Conservation (phyloP, 2,329 filamentous ascomycete genomes). For the Aspergillus spinulosporus region DNA sequence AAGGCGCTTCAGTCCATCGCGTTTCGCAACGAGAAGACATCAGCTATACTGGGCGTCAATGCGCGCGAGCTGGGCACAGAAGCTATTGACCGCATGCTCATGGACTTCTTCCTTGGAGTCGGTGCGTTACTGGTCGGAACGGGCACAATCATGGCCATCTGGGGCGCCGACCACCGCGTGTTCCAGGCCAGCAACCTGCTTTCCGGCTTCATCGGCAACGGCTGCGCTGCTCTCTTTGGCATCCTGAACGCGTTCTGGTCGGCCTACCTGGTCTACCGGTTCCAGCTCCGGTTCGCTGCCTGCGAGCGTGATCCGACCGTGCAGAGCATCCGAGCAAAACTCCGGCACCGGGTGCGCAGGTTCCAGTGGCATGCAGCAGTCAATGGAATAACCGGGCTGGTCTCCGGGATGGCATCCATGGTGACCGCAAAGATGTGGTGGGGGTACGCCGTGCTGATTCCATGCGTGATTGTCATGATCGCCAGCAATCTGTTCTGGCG, state of each 20-base stretch:
- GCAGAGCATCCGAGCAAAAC: slow-evolving; percentile 23
- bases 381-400: slow-evolving; percentile 49
- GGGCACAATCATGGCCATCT: slow-evolving; percentile 58
- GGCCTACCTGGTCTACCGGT: slow-evolving; percentile 44
- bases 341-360: slow-evolving; percentile 42
- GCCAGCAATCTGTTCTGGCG: slow-evolving; percentile 55
- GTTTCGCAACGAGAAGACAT: slow-evolving; percentile 18
- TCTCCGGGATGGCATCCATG: slow-evolving; percentile 54
- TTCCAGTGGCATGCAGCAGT: slow-evolving; percentile 49
- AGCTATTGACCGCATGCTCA: slow-evolving; percentile 51
- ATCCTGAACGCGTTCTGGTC: slow-evolving; percentile 54
- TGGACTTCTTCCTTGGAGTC: slow-evolving; percentile 54
- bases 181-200: slow-evolving; percentile 54
- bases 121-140: slow-evolving; percentile 54
- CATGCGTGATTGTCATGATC: slow-evolving; percentile 51
- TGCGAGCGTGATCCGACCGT: slow-evolving; percentile 25
- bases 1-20: slow-evolving; percentile 27
- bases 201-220: slow-evolving; percentile 58
- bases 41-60: slow-evolving; percentile 47
- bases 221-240: slow-evolving; percentile 52
- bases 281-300: slow-evolving; percentile 40
- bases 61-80: slow-evolving; percentile 54
- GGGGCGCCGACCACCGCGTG: slow-evolving; percentile 46
- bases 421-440: slow-evolving; percentile 54
- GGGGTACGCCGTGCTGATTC: slow-evolving; percentile 55